Base-by-base conservation (phyloP, 73 alveolate species). In the Paramecium tetraurelia region DNA sequence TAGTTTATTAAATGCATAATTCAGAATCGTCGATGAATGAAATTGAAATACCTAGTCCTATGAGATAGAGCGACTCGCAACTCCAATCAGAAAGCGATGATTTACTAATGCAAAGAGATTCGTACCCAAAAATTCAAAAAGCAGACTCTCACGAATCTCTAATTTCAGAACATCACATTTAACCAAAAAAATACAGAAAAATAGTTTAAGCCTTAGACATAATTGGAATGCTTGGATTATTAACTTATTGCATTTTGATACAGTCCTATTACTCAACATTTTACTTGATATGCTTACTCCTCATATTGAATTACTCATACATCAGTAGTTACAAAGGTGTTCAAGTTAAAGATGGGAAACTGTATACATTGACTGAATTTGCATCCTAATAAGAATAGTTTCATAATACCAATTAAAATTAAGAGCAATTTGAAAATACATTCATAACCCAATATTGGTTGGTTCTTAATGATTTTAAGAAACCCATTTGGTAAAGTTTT, bases 251-350 rank as follows among this genome's bases (percentile, higher is more conserved):
- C 46, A 48, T 41, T 11, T 46, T 80, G 2, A 80, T 80, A 40
- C 75, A 80, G 29, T 80, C 90, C 2, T 80, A 80, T 46, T 48
- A 44, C 9, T 80, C 90, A 18, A 80, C 90, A 18, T 44, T 7
- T 48, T 80, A 80, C 21, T 46, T 80, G 27, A 20, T 80, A 21
- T 40, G 46, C 0, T 24, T 80, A 24, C 31, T 80, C 5, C 24
- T 80, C 3, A 33, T 80, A 5, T 24, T 80, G n/a, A 80, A 80
- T 80, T 80, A 80, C 29, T 11, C 90, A 18, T 80, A 80, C 27
- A 46, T 80, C 43, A 80, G 20, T 31, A 40, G 31, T 3, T 44
- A 44, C 9, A 40, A 80, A 44, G 90, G 90, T 5, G 76, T 80
- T 24, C 7, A 48, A 80, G 43, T 44, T 8, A 24, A 22, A 35